Evolutionary conservation across 805 yeast genomes (phyloP), one percentile per base, ranked within the genome.

Genomic region (Kodamaea restingae): DNA sequence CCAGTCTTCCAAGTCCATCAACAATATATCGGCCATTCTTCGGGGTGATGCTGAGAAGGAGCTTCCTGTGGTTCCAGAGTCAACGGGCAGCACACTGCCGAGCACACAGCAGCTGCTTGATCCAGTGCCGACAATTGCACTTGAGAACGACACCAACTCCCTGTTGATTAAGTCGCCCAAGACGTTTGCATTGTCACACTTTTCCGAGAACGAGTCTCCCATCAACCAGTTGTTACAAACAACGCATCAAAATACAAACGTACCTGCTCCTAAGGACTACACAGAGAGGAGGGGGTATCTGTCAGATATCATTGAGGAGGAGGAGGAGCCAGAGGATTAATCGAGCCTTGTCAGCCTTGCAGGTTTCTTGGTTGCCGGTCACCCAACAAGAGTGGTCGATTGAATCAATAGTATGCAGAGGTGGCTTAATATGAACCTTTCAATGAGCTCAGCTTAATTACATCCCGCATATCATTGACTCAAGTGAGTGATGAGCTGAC

Each of bases 121-220:
- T 44, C 50, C 25, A 29, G 44, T 33, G 42, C 40, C 33, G 26
- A 37, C 34, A 35, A 41, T 35, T 41, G 39, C 29, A 36, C 25
- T 28, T 18, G 33, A 39, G 14, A 28, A 40, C 30, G 35, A 35
- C 27, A 48, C 43, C 30, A 46, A 48, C 49, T 37, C 36, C 18
- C 49, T 60, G 5, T 50, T 62, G 38, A 70, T 65, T 7, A 67
- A 67, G 41, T 63, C 70, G 7, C 73, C 73, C 15, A 67, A 67
- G 47, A 64, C 67, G 0, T 67, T 57, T 44, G 57, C 69, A 18
- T 54, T 67, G 37, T 50, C 70, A 6, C 52, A 64, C 42, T 58
- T 55, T 47, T 60, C 59, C 35, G 66, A 63, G 18, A 46, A 52
- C 14, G 67, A 59, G 42, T 63, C 69, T 42, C 71, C 70, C 8